These are phyloP conservation scores for Kodamaea laetipori DNA, from an alignment of 805 yeast genomes.

Conservation along the genomic window DNA sequence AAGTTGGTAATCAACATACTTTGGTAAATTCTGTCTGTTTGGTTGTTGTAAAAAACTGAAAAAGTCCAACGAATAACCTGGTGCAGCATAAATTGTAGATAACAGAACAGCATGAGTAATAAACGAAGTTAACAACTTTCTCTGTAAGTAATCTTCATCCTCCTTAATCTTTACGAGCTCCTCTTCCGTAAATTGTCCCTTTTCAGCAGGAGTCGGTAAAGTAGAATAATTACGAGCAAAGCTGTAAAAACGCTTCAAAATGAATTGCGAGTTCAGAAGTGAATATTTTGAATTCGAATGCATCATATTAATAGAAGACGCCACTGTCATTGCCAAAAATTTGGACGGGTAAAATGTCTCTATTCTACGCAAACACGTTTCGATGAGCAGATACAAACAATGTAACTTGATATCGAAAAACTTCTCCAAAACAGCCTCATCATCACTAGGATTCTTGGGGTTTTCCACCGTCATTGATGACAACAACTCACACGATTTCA, in stretches of 20 bases:
- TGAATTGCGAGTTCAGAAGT: conserved; percentile 28
- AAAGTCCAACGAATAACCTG: conserved; percentile 29
- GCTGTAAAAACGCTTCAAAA: conserved; percentile 60
- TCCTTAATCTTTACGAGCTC: conserved; percentile 43
- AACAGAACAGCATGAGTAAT: conserved; percentile 54
- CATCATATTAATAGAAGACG: conserved; percentile 57
- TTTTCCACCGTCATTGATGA: conserved; percentile 31
- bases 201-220: conserved; percentile 45
- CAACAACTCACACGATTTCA: conserved; percentile 70
- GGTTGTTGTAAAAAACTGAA: conserved; percentile 24
- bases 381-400: conserved; percentile 64
- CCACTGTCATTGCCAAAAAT: conserved; percentile 67
- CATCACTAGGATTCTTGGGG: neutral
- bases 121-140: conserved; percentile 64
- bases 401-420: conserved; percentile 62
- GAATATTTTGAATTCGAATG: conserved; percentile 29
- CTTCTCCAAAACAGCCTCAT: conserved; percentile 19
- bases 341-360: conserved; percentile 76
- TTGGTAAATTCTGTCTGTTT: neutral
- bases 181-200: conserved; percentile 32
- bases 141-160: conserved; percentile 64
- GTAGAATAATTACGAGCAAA: conserved; percentile 54
- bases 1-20: conserved; percentile 8
- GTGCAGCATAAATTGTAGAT: conserved; percentile 19
- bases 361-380: conserved; percentile 59